Evolutionary conservation across 129 eudicot genomes (phyloP), one percentile per base, ranked within the genome.

Genomic region (Centrapalus pauciflorus): DNA sequence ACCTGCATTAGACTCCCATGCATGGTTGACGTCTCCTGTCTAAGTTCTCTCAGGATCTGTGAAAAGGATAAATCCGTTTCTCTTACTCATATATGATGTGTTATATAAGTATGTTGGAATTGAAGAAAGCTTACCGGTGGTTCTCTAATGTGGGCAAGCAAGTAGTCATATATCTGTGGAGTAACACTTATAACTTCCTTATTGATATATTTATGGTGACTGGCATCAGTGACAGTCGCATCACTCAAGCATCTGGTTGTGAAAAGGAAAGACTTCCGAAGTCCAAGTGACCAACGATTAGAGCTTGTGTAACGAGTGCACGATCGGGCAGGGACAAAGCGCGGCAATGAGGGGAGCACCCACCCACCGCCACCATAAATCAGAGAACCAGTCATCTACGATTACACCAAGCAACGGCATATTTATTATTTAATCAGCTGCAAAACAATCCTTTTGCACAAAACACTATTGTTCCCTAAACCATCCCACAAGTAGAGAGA

Each of bases 1-100:
- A 88, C 96, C 89, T 93, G 98, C 98, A 93, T 93, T 68, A 83
- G 95, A 75, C 96, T 83, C 13, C 96, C 96, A 27, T 67, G 84
- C 96, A 85, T 77, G 5, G 73, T 76, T 20, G 95, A 77, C 20
- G 98, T 88, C 81, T 88, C 98, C 75, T 93, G 95, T 51, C 98
- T 84, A 17, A 93, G 87, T 61, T 93, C 81, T 56, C 81, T 61
- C 16, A 93, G 60, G 29, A 90, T 73, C 95, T 89, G 70, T 54
- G 26, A 71, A 7, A 9, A 40, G 73, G 0, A 58, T 10, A 26
- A 34, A 55, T 23, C 54, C 24, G 1, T 8, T 21, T 46, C 26
- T 25, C 30, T 57, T 23, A 28, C 33, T 62, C 30, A 13, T 41
- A 52, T 2, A 5, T 5, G 24, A 32, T 9, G 6, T n/a, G 11